Percentiles rank a stretch among this genome's conserved stretches.
Evolutionary conservation across 768 basidiomycete genomes (phyloP).

Genomic region (Tulasnella sp.): DNA sequence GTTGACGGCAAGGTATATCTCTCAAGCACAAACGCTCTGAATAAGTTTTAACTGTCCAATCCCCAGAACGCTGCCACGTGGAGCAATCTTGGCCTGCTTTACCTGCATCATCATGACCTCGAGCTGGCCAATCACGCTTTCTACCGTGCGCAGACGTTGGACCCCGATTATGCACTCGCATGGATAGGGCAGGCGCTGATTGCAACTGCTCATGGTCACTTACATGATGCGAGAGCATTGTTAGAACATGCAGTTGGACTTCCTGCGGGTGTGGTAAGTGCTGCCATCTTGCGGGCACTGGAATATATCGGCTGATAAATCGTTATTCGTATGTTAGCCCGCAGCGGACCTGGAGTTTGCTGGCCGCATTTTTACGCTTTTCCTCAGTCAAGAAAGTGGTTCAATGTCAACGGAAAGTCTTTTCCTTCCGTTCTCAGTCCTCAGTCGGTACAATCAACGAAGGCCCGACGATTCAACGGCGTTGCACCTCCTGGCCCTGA

Average conservation of each 20-base stretch:
- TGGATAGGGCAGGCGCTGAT: slow-evolving; percentile 87
- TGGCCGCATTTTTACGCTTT: slow-evolving; percentile 41
- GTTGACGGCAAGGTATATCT: slow-evolving; percentile 63
- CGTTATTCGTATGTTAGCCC: slow-evolving; percentile 38
- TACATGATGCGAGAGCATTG: slow-evolving; percentile 51
- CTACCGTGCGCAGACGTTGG: slow-evolving; percentile 76
- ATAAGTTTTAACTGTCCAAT: too few relatives aligned
- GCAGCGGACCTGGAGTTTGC: slow-evolving; percentile 74
- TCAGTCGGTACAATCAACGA: slow-evolving; percentile 63
- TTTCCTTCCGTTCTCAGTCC: slow-evolving; percentile 68
- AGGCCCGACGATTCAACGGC: slow-evolving; percentile 61
- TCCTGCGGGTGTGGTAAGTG: slow-evolving; percentile 45
- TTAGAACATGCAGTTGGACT: slow-evolving; percentile 64
- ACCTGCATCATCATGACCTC: slow-evolving; percentile 63
- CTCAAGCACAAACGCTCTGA: not conserved
- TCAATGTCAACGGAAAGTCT: slow-evolving; percentile 38
- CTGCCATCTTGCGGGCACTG: not conserved
- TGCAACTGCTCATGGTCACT: slow-evolving; percentile 48
- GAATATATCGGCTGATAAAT: not conserved
- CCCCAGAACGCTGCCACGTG: slow-evolving; percentile 72
- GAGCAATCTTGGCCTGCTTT: slow-evolving; percentile 83
- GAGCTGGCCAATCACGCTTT: slow-evolving; percentile 82
- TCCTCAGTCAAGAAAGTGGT: slow-evolving; percentile 10
- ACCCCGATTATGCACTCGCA: slow-evolving; percentile 78
- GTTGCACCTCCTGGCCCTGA: slow-evolving; percentile 70